phyloP scores from a whole-genome alignment of 2,329 filamentous ascomycete genomes.

The Sporothrix brasiliensis region DNA sequence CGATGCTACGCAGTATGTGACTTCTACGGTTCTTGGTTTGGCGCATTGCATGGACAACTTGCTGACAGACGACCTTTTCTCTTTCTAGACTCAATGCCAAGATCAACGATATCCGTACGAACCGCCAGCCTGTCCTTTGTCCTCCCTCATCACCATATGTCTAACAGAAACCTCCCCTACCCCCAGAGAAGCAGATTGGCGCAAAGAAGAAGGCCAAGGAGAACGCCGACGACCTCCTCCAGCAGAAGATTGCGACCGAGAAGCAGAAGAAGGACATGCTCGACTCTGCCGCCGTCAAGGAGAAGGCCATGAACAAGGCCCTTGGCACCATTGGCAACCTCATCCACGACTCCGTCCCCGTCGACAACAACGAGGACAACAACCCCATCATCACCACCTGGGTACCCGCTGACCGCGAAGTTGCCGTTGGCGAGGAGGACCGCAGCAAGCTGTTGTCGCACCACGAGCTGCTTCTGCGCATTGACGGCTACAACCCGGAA shows the following conservation, averaged over 20 bases:
- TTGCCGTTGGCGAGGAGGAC: conserved; percentile 61
- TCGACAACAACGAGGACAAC: conserved; percentile 86
- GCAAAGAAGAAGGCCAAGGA: conserved; percentile 94
- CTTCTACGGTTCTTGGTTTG: not conserved
- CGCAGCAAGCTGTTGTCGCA: conserved; percentile 75
- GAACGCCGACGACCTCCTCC: conserved; percentile 76
- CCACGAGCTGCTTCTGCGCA: conserved; percentile 85
- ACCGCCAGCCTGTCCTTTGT: not conserved
- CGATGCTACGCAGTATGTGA: conserved; percentile 61
- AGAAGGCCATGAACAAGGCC: conserved; percentile 72
- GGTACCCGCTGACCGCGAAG: conserved; percentile 73
- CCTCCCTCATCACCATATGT: not conserved
- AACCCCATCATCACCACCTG: conserved; percentile 77
- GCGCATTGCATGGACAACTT: not conserved
- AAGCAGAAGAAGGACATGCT: conserved; percentile 80
- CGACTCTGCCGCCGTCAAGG: conserved; percentile 71
- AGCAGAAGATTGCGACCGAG: conserved; percentile 67
- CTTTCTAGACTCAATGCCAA: conserved; percentile 63
- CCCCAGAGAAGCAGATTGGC: conserved; percentile 36
- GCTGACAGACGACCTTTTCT: not conserved
- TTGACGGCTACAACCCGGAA: conserved; percentile 92
- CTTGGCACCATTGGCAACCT: conserved; percentile 85
- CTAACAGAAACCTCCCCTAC: not conserved
- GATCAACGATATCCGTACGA: conserved; percentile 67
- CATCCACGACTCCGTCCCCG: conserved; percentile 84